Conservation (phyloP, 805 yeast genomes). For the Kregervanrija fluxuum region DNA sequence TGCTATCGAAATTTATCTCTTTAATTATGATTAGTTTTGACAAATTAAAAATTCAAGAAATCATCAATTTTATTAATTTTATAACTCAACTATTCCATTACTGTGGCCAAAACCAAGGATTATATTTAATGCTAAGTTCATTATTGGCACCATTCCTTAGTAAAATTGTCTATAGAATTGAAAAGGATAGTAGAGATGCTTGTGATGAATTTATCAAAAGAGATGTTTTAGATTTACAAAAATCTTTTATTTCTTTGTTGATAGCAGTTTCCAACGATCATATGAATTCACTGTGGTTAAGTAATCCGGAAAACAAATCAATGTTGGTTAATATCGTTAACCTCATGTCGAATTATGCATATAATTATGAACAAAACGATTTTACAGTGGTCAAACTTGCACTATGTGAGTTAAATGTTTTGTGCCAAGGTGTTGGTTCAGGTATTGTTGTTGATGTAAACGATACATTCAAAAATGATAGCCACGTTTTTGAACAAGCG, state of each 20-base stretch:
- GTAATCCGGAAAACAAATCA: conserved; percentile 51
- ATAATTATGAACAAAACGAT: conserved; percentile 47
- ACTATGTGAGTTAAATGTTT: conserved; percentile 57
- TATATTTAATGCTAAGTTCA: conserved; percentile 68
- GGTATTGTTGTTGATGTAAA: conserved; percentile 58
- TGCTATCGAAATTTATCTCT: conserved; percentile 65
- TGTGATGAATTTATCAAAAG: conserved; percentile 34
- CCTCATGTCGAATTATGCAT: conserved; percentile 58
- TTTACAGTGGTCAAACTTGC: conserved; percentile 62
- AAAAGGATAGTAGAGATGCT: conserved; percentile 15
- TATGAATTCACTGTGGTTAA: conserved; percentile 67
- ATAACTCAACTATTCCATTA: conserved; percentile 82
- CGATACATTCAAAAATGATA: conserved; percentile 42
- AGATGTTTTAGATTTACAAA: conserved; percentile 60
- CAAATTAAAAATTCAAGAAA: conserved; percentile 53
- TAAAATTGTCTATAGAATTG: conserved; percentile 43
- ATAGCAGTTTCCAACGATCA: conserved; percentile 70
- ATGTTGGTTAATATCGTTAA: conserved; percentile 55
- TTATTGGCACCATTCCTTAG: conserved; percentile 67
- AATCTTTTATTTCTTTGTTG: conserved; percentile 61
- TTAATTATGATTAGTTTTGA: conserved; percentile 51
- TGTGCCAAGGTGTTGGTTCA: conserved; percentile 57
- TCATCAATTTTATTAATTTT: conserved; percentile 77
- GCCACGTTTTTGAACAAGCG: conserved; percentile 53
- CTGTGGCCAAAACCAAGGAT: conserved; percentile 56